Evolutionary conservation across 306 rosid genomes (phyloP).

Genomic region (Crotalaria pallida): DNA sequence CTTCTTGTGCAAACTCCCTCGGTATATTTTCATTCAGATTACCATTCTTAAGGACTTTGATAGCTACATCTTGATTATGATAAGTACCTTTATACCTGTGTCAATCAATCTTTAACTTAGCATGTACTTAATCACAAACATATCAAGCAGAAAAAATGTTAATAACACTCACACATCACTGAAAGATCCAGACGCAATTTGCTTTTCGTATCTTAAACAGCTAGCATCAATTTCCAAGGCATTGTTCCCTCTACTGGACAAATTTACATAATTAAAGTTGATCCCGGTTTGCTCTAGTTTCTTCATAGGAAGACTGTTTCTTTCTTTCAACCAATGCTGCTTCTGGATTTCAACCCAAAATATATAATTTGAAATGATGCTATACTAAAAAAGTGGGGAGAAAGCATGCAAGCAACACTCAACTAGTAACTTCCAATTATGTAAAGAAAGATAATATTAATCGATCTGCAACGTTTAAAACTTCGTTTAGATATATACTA

Average conservation of each 20-base stretch:
- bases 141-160: neutral
- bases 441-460: neutral
- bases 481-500: neutral
- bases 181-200: conserved; percentile 68
- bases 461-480: neutral
- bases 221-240: conserved; percentile 42
- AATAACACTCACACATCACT: conserved; percentile 68
- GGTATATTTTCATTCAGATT: conserved; percentile 44
- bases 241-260: conserved; percentile 27
- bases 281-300: conserved; percentile 31
- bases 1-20: conserved; percentile 74
- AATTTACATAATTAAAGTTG: conserved; percentile 32
- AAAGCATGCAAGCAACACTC: neutral
- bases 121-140: conserved; percentile 13
- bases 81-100: conserved; percentile 74
- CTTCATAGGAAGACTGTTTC: conserved; percentile 3
- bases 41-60: conserved; percentile 65
- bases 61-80: conserved; percentile 64
- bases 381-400: neutral
- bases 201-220: conserved; percentile 47
- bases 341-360: conserved; percentile 24
- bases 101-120: conserved; percentile 24
- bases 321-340: conserved; percentile 25
- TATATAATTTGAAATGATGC: neutral
- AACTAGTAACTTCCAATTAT: neutral